Conservation (phyloP, 164 flowering plant species). For the Magnolia sinica region DNA sequence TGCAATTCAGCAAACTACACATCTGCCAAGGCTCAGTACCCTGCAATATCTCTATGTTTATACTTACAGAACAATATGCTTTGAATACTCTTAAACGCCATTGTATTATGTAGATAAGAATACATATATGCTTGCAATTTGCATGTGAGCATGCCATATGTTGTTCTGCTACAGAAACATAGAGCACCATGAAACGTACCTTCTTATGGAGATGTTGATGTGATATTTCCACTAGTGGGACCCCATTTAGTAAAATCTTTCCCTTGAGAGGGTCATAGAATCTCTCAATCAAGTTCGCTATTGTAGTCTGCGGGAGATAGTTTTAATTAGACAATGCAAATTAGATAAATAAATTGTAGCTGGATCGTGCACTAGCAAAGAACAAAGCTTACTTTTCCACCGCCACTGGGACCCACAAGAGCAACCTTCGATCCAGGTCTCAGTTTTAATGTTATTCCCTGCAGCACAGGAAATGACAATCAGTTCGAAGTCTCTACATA, state of each 20-base stretch:
- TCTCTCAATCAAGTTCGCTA: slow-evolving; percentile 91
- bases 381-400: slow-evolving; percentile 70
- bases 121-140: background rate
- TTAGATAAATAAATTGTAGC: background rate
- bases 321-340: background rate
- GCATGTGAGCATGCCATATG: background rate
- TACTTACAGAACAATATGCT: too few relatives aligned
- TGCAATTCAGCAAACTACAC: too few relatives aligned
- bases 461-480: slow-evolving; percentile 15
- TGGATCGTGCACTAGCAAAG: background rate
- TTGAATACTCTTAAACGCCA: too few relatives aligned
- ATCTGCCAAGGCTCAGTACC: too few relatives aligned
- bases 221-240: slow-evolving; percentile 77
- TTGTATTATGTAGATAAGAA: background rate
- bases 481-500: background rate
- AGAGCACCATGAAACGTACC: slow-evolving; percentile 37
- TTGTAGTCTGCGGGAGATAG: slow-evolving; percentile 71
- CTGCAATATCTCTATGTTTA: too few relatives aligned
- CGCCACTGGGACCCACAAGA: slow-evolving; percentile 99
- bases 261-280: slow-evolving; percentile 93
- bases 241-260: slow-evolving; percentile 72
- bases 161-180: background rate
- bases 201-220: slow-evolving; percentile 83
- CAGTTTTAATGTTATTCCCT: slow-evolving; percentile 79
- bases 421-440: slow-evolving; percentile 90